Evolutionary conservation across 2,329 filamentous ascomycete genomes (phyloP), one percentile per base, ranked within the genome.

Genomic region (Intubia oerlemansii): DNA sequence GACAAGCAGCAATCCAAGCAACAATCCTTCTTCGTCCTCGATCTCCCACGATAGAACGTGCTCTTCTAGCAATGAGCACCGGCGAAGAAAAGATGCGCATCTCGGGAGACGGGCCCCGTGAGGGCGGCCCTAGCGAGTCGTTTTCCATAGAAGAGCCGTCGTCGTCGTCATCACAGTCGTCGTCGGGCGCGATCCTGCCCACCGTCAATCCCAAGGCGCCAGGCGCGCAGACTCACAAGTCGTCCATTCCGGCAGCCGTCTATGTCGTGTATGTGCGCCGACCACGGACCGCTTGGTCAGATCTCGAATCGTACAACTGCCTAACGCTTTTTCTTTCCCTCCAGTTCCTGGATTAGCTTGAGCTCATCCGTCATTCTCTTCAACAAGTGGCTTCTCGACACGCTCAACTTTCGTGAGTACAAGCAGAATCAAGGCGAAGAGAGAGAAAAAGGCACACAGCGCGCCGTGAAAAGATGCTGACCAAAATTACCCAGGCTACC

Each of bases 341-440:
- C 24, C 51, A 92, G 84, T 43, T 62, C 72, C 41, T 98, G 88
- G 88, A 95, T 98, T 47, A 59, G 72, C 34, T 63, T 93, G 50
- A 91, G 80, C 46, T 92, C 82, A 24, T 80, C 76, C 43, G 82
- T 95, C 47, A 98, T 98, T 50, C 62, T 98, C 36, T 95, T 93
- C 74, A 95, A 98, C 72, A 98, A 98, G 68, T 92, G 80, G 70
- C 81, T 98, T 44, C 66, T 95, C 37, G 73, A 85, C 44, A 84
- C 75, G 22, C 64, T 75, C 37, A 65, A 79, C 38, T 93, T 93
- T 60, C 66, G 75, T 80, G 63, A 50, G 38, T 20, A 6, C n/a
- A 27, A 17, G 18, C 17, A 11, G 14, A 16, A n/a, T n/a, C n/a
- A n/a, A n/a, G n/a, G n/a, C n/a, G n/a, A n/a, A n/a, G n/a, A n/a